Evolutionary conservation across 2,329 filamentous ascomycete species (phyloP).

Genomic region (Phoma sp.): DNA sequence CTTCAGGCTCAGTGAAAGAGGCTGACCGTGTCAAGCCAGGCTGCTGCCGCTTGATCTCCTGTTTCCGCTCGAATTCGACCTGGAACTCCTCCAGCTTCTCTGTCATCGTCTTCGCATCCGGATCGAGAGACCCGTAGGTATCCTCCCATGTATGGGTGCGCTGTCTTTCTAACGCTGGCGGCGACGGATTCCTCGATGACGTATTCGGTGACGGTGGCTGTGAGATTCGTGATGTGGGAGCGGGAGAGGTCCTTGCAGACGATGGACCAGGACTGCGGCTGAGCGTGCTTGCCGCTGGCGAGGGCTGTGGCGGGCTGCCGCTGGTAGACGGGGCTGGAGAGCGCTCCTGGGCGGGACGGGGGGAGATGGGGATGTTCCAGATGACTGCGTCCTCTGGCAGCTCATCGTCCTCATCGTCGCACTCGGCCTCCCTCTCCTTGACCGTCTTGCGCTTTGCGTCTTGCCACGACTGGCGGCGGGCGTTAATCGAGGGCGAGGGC

Average conservation of each 20-base stretch:
- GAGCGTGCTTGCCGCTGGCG: constrained; percentile 22
- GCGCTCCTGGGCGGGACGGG: constrained; percentile 52
- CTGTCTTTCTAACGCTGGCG: constrained; percentile 48
- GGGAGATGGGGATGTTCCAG: constrained; percentile 83
- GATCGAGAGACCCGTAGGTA: constrained; percentile 70
- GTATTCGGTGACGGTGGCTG: constrained; percentile 30
- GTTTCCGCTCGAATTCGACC: constrained; percentile 61
- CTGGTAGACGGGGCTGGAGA: constrained; percentile 44
- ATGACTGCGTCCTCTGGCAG: constrained; percentile 80
- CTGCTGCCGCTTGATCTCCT: constrained; percentile 60
- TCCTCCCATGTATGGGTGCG: constrained; percentile 77
- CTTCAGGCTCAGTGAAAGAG: constrained; percentile 36
- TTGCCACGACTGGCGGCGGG: constrained; percentile 66
- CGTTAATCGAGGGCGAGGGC: constrained; percentile 40
- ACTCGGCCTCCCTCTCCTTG: constrained; percentile 76
- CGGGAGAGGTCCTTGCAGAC: constrained; percentile 36
- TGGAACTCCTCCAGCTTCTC: constrained; percentile 82
- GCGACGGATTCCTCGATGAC: constrained; percentile 28
- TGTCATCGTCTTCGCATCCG: constrained; percentile 75
- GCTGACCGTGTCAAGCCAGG: constrained; percentile 45
- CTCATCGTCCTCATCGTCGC: constrained; percentile 73
- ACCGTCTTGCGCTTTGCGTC: constrained; percentile 68
- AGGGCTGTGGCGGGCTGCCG: constrained; percentile 37
- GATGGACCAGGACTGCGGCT: constrained; percentile 25
- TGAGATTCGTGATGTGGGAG: constrained; percentile 26